Evolutionary conservation across 257 asterid genomes (phyloP), one percentile per base, ranked within the genome.

Genomic region (Dorcoceras hygrometricum): DNA sequence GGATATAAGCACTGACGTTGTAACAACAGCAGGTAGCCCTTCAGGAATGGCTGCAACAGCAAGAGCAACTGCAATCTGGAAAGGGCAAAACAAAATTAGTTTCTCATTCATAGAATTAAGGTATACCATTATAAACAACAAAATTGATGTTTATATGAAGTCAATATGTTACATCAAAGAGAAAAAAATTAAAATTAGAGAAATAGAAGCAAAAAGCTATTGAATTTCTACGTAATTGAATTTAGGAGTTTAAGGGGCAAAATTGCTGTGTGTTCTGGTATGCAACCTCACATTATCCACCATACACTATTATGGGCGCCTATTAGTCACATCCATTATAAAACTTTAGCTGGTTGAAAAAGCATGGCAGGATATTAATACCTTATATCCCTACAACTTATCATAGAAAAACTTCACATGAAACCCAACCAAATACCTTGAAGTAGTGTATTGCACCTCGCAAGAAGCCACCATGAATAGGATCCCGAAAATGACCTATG

Each of bases 41-140:
- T 94, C 99, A 62, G 99, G 99, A 71, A 94, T 94, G 76, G 99
- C 99, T 62, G 99, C 99, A 78, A 94, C 99, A 25, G 99, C 99
- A 71, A 94, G 96, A 67, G 99, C 99, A 84, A 94, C 99, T 63
- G 99, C 99, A 82, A 94, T 90, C 99, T 93, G 73, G 73, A 67
- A 77, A 78, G 57, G 19, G 66, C 61, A 77, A 59, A 51, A 74
- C 26, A 75, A 29, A 65, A 67, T 61, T 43, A 74, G 55, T 29
- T 34, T 67, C 31, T 67, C 63, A 63, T 62, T 67, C 68, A 72
- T 58, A 58, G 50, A 54, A 26, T 43, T 31, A 12, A 48, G 34
- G 70, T 67, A 62, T 63, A 34, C 54, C 73, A 57, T 31, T 31
- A 58, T 29, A 10, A 31, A 66, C 56, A 71, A 66, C 62, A 36